Base-by-base conservation (phyloP, 2,329 filamentous ascomycete genomes). In the Tympanopsis confertula region DNA sequence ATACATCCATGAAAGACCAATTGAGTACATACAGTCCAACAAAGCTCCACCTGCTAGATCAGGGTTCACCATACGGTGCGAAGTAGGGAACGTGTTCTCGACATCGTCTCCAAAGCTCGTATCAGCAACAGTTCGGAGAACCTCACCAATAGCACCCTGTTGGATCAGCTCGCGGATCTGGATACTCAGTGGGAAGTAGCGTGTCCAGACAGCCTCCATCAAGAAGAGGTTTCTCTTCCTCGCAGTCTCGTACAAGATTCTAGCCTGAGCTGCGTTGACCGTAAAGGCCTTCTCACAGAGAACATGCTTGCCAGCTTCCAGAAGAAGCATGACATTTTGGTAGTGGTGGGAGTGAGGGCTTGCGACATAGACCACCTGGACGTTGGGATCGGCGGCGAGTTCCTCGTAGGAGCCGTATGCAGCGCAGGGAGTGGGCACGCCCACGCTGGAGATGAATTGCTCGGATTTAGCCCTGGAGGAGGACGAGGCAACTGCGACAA, bases 241-340 rank as follows among this genome's bases (percentile, higher is more conserved):
- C 2, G 56, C 57, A 1, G 50, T 46, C 5, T 45, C 45, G 5
- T 53, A 46, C 3, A 58, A 45, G 13, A 46, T 43, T 19, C 42
- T 44, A 5, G 50, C 49, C 24, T 56, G 50, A n/a, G 40, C 42
- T 3, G 47, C 49, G 29, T 50, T 59, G 40, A 59, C 43, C 1
- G 54, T 51, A 38, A 60, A 53, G 0, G 57, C 45, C 41, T 60
- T 59, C 36, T 59, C 57, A 40, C 57, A 61, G 1, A 61, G 49
- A 3, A 59, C 48, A 36, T 59, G 49, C 42, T 61, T 61, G 13
- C 57, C 54, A 4, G 52, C 52, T 14, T 42, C 44, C 22, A 59
- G 54, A 1, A 55, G 53, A 18, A 54, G 51, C 18, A 59, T 48
- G 30, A 49, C 52, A 32, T 56, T 55, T 28, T 53, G 46, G 40